These are phyloP conservation scores for Amyloporia xantha DNA, from an alignment of 768 basidiomycete genomes.

Conservation along the genomic window DNA sequence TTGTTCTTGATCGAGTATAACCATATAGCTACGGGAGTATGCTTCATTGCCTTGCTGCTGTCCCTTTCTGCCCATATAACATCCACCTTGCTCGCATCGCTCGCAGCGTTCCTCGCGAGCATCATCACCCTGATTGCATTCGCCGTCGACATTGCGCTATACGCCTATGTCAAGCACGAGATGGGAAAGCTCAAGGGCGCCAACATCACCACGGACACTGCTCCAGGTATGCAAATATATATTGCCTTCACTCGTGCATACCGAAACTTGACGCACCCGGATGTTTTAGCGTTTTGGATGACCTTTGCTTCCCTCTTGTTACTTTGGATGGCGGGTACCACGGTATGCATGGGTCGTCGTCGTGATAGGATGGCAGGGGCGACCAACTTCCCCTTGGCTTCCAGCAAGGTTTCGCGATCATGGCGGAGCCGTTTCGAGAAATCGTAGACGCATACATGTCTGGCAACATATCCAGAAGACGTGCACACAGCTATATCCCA, in stretches of 20 bases:
- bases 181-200: conserved; percentile 43
- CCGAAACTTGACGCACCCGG: background rate
- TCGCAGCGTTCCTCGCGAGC: conserved; percentile 62
- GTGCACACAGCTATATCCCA: too few relatives aligned
- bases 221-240: conserved; percentile 56
- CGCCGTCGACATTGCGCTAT: conserved; percentile 71
- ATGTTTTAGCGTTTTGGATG: conserved; percentile 59
- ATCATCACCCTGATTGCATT: conserved; percentile 65
- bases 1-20: background rate
- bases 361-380: conserved; percentile 42
- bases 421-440: conserved; percentile 27
- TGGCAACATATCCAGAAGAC: too few relatives aligned
- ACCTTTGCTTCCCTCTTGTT: conserved; percentile 63
- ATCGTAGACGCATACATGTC: background rate
- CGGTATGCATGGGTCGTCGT: conserved; percentile 64
- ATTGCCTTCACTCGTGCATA: background rate
- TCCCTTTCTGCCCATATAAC: conserved; percentile 54
- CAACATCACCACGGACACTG: conserved; percentile 44
- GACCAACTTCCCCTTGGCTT: conserved; percentile 19
- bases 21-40: conserved; percentile 39
- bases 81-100: conserved; percentile 35
- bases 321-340: conserved; percentile 56
- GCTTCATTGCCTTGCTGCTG: conserved; percentile 57
- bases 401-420: conserved; percentile 18
- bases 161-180: conserved; percentile 51